Conservation (phyloP, 345 rosid genomes). For the Durio zibethinus region DNA sequence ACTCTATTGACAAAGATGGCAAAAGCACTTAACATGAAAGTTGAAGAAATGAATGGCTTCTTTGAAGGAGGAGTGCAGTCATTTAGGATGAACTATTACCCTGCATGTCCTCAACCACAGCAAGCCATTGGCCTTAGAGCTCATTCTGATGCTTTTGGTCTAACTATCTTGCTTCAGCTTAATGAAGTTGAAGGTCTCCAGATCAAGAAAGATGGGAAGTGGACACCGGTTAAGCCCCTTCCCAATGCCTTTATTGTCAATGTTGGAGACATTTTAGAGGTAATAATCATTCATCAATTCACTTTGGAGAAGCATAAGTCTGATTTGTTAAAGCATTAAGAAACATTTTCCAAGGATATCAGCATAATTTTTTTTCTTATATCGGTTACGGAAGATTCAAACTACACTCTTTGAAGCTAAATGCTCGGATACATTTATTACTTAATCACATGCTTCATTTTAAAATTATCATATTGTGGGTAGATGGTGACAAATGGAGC, state of each 20-base stretch:
- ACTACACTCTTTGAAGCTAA: too few species aligned
- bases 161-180: constrained; percentile 34
- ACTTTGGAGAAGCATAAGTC: too few species aligned
- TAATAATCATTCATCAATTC: neutral
- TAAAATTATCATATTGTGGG: neutral
- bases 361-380: too few species aligned
- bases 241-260: constrained; percentile 23
- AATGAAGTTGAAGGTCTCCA: constrained; percentile 24
- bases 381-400: neutral
- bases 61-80: constrained; percentile 31
- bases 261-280: constrained; percentile 30
- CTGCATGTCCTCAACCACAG: constrained; percentile 40
- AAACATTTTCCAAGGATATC: too few species aligned
- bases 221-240: constrained; percentile 15
- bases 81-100: constrained; percentile 35
- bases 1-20: constrained; percentile 26
- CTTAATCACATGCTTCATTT: neutral
- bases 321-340: too few species aligned
- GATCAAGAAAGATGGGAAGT: constrained; percentile 24
- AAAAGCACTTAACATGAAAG: constrained; percentile 22
- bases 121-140: constrained; percentile 29
- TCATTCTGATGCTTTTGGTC: constrained; percentile 37
- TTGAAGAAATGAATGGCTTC: constrained; percentile 26
- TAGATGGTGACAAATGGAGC: constrained; percentile 47
- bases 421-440: too few species aligned